Conservation (phyloP, 192 early-diverging fungal species). For the Coemansia sp. region DNA sequence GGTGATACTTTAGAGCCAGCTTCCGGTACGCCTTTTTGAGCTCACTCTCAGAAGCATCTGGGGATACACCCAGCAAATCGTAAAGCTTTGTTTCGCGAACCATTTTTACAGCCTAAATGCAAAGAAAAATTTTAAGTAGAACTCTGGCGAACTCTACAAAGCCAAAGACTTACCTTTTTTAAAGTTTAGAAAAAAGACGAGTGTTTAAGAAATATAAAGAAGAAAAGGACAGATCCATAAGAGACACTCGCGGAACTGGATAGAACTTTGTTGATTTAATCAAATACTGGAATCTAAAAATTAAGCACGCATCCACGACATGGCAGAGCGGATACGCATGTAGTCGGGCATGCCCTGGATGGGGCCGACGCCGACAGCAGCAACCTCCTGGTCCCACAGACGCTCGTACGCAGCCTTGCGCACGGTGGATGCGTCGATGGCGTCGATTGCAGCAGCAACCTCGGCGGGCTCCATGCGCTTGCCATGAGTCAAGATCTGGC, state of each 20-base stretch:
- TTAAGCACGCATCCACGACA: constrained; percentile 77
- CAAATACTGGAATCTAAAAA: constrained; percentile 3
- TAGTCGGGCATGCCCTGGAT: constrained; percentile 89
- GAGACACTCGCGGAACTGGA: too few relatives aligned
- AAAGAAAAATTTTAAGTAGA: background rate
- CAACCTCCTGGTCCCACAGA: constrained; percentile 86
- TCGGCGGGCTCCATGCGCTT: constrained; percentile 87
- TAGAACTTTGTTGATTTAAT: constrained; percentile 8
- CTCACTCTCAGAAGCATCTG: constrained; percentile 71
- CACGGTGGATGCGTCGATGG: constrained; percentile 82
- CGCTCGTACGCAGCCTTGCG: constrained; percentile 83
- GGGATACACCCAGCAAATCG: constrained; percentile 80
- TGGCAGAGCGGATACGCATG: constrained; percentile 80
- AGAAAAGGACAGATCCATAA: too few relatives aligned
- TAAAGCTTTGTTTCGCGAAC: constrained; percentile 88
- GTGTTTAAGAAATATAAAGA: too few relatives aligned
- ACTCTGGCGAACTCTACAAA: too few relatives aligned
- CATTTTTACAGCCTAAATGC: constrained; percentile 10
- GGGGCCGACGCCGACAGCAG: constrained; percentile 79
- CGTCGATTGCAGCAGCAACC: constrained; percentile 81
- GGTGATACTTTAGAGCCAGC: constrained; percentile 79
- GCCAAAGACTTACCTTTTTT: too few relatives aligned
- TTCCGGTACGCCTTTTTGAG: constrained; percentile 99
- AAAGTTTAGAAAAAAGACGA: too few relatives aligned
- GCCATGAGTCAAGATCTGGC: constrained; percentile 90